Conservation (phyloP, 1,284 basidiomycete species). For the Erythrobasidium hasegawianum region DNA sequence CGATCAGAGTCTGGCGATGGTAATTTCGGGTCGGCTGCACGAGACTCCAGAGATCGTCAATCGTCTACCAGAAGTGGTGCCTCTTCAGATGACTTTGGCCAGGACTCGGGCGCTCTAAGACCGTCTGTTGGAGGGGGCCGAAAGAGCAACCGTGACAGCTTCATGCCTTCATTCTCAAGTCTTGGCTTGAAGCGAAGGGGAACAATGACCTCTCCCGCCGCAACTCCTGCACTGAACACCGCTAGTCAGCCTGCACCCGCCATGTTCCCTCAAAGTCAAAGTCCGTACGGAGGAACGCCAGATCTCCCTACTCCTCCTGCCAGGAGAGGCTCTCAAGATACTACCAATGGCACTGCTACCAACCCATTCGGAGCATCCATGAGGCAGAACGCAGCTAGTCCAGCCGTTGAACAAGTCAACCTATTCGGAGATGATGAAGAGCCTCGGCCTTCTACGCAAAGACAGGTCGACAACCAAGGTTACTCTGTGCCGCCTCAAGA, state of each 20-base stretch:
- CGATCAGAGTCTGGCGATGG: background rate
- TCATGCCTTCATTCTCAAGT: constrained; percentile 28
- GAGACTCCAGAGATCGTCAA: constrained; percentile 24
- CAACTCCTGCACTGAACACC: too few relatives aligned
- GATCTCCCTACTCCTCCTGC: constrained; percentile 16
- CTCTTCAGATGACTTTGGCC: constrained; percentile 17
- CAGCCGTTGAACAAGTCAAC: background rate
- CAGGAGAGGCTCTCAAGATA: constrained; percentile 9
- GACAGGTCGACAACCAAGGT: constrained; percentile 53
- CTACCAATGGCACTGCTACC: background rate
- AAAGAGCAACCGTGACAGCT: constrained; percentile 21
- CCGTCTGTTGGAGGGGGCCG: constrained; percentile 1
- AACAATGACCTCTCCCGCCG: constrained; percentile 4
- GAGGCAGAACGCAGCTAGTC: background rate
- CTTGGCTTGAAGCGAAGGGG: constrained; percentile 12
- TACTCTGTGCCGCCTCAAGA: constrained; percentile 55
- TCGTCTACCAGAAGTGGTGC: constrained; percentile 6
- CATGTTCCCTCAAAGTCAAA: too few relatives aligned
- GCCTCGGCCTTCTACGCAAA: background rate
- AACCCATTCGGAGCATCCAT: constrained; percentile 26
- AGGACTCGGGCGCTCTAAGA: background rate
- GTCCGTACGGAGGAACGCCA: constrained; percentile 13
- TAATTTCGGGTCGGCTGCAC: background rate
- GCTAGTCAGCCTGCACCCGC: too few relatives aligned
- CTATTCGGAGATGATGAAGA: background rate